Base-by-base conservation (phyloP, 148 eudicot species). In the Vaccinium corymbosum region DNA sequence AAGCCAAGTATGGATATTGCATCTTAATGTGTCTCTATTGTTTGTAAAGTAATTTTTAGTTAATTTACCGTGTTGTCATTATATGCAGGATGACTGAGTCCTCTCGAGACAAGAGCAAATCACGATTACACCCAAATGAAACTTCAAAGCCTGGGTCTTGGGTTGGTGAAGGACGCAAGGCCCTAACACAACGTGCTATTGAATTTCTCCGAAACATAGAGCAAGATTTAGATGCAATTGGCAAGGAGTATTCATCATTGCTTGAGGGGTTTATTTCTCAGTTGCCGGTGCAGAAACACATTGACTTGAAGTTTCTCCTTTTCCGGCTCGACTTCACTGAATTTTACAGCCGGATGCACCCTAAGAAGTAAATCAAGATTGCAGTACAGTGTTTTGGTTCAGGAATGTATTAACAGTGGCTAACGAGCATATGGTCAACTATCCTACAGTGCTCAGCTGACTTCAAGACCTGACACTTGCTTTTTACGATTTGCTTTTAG, bases 271-370 rank as follows among this genome's bases (percentile, higher is more conserved):
- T 97, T 84, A 93, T 97, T 82, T 92, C 93, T 89, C 91, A 90
- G 87, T 83, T 97, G 84, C 99, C 99, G 0, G 83, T 95, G 85
- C 99, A 97, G 81, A 97, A 94, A 85, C 98, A 97, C 84, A 92
- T 94, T 82, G 99, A 94, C 86, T 74, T 94, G 88, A 97, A 97
- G 90, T 97, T 97, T 90, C 97, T 97, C 49, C 89, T 92, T 83
- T 97, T 97, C 90, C 91, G 99, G 78, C 95, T 97, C 71, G 98
- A 94, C 86, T 97, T 97, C 83, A 94, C 97, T 46, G 97, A 97
- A 84, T 97, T 94, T 84, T 97, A 97, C 81, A 90, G 94, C 85
- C 91, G 89, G 78, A 85, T 89, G 85, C 89, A 85, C 68, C 88
- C 92, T 19, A 83, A 53, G 59, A 80, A 74, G 72, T 83, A 81